A percentile compares a stretch with the other conserved stretches of the same genome.
These are phyloP conservation scores for Exidia glandulosa DNA, from an alignment of 768 basidiomycete genomes.

Conservation along the genomic window DNA sequence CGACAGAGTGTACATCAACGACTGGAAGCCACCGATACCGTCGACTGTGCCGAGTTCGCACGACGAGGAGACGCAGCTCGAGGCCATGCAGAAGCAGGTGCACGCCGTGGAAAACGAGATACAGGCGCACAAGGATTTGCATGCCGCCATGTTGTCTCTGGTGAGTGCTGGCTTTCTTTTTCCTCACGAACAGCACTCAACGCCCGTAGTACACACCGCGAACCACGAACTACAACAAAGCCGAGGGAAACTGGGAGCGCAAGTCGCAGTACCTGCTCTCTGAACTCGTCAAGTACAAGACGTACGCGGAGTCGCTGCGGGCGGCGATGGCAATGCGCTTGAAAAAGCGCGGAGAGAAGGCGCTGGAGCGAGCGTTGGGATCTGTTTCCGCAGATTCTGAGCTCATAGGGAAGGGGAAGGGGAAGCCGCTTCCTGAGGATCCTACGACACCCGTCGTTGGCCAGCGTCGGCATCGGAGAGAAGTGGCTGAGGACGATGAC, in stretches of 20 bases:
- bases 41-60: constrained; percentile 75
- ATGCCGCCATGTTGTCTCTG: constrained; percentile 70
- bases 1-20: constrained; percentile 72
- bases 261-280: constrained; percentile 81
- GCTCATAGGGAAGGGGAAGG: not conserved
- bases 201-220: constrained; percentile 63
- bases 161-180: constrained; percentile 33
- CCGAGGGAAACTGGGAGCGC: constrained; percentile 85
- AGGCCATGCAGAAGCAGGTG: constrained; percentile 79
- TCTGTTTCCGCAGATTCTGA: not conserved
- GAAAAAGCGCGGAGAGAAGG: constrained; percentile 86
- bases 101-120: constrained; percentile 64
- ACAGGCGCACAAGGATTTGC: constrained; percentile 70
- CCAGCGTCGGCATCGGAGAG: not conserved
- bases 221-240: constrained; percentile 61
- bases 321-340: constrained; percentile 73
- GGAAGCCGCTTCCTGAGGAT: not conserved
- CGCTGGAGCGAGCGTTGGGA: constrained; percentile 46
- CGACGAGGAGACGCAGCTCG: constrained; percentile 88
- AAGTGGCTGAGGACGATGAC: not conserved
- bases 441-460: not conserved
- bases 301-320: constrained; percentile 85
- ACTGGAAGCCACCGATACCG: constrained; percentile 88
- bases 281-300: constrained; percentile 92
- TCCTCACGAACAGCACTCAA: not conserved